Percentiles rank a stretch among this genome's conserved stretches.
Conservation (phyloP, 495 filamentous ascomycete genomes). For the Tuber microsphaerosporum region DNA sequence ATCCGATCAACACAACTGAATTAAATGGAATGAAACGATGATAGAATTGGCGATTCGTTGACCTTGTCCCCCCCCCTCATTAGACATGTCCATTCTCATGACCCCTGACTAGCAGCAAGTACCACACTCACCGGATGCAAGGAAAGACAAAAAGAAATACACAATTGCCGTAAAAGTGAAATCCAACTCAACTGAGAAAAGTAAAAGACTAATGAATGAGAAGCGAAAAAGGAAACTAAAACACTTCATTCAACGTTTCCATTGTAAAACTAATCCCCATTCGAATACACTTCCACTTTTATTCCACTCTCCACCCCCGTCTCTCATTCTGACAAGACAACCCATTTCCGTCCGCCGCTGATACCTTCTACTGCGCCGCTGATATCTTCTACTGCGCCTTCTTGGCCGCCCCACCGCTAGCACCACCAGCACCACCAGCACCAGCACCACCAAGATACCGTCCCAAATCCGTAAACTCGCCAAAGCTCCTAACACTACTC, state of each 20-base stretch:
- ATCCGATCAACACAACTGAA: neutral
- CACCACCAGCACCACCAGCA: too few relatives aligned
- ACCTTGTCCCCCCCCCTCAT: neutral
- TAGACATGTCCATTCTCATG: neutral
- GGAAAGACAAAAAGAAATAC: neutral
- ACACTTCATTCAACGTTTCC: neutral
- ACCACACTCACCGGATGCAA: neutral
- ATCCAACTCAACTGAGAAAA: neutral
- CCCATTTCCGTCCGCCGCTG: conserved; percentile 6
- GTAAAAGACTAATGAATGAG: neutral
- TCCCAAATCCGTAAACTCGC: conserved; percentile 69
- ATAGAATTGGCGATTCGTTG: neutral
- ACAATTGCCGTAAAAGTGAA: neutral
- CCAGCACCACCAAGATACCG: conserved; percentile 56
- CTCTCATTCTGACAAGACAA: conserved; percentile 4
- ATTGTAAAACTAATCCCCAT: neutral
- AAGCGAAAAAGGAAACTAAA: neutral
- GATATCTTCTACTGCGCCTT: conserved; percentile 27
- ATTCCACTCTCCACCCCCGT: neutral
- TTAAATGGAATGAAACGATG: neutral
- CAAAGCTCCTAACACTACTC: conserved; percentile 60
- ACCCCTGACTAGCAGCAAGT: neutral
- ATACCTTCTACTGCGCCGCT: conserved; percentile 21
- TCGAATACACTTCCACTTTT: neutral
- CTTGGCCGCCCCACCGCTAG: conserved; percentile 18